Conservation (phyloP, 352 stramenopile species). For the Pythium vanterpoolii region DNA sequence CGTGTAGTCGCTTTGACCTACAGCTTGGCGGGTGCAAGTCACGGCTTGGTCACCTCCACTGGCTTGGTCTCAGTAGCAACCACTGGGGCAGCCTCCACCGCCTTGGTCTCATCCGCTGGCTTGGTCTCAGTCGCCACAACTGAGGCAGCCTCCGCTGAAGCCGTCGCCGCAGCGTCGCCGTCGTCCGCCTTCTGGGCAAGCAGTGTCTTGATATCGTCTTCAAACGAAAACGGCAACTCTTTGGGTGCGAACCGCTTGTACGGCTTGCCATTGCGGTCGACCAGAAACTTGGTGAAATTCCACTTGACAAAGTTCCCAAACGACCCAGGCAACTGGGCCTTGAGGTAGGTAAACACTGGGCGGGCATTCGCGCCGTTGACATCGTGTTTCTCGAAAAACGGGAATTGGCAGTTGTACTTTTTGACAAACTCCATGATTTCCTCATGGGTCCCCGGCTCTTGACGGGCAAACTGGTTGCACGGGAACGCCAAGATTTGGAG, state of each 20-base stretch:
- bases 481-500: conserved; percentile 80
- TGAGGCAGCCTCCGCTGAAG: background rate
- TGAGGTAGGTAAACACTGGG: conserved; percentile 82
- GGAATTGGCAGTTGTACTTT: conserved; percentile 45
- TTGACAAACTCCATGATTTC: conserved; percentile 67
- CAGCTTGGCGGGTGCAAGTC: too few species aligned
- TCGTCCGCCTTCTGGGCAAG: conserved; percentile 34
- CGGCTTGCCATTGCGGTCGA: conserved; percentile 74
- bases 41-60: conserved; percentile 19
- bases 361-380: conserved; percentile 83
- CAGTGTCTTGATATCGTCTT: conserved; percentile 75
- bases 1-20: too few species aligned
- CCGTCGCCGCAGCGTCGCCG: conserved; percentile 10
- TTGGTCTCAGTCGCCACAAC: conserved; percentile 1
- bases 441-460: conserved; percentile 52
- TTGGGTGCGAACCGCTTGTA: conserved; percentile 74
- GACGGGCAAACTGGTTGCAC: conserved; percentile 83
- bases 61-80: conserved; percentile 5
- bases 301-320: conserved; percentile 71
- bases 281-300: conserved; percentile 92
- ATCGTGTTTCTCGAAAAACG: conserved; percentile 68
- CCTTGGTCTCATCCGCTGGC: conserved; percentile 19
- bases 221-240: conserved; percentile 67
- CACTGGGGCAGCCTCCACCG: conserved; percentile 2
- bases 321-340: conserved; percentile 51